These are phyloP conservation scores for Dioscorea zingiberensis DNA, from an alignment of 106 monocot species.

Conservation along the genomic window DNA sequence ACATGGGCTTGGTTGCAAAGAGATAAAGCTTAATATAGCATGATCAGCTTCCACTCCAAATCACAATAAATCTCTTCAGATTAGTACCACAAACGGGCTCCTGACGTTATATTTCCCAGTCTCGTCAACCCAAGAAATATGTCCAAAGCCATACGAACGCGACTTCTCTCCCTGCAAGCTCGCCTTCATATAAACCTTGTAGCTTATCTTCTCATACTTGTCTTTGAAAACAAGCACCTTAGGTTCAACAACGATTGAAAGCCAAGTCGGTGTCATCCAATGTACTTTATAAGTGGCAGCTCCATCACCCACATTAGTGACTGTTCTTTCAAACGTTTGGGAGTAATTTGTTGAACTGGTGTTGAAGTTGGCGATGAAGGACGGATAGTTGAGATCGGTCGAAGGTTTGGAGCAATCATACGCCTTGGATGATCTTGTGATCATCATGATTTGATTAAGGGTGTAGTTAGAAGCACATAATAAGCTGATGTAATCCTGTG, in stretches of 20 bases:
- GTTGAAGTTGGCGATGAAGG: slow-evolving; percentile 36
- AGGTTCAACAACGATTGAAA: slow-evolving; percentile 39
- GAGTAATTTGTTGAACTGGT: background rate
- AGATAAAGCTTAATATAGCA: no score
- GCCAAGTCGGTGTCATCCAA: slow-evolving; percentile 27
- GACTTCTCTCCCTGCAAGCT: slow-evolving; percentile 1
- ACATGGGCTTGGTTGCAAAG: no score
- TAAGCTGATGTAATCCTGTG: slow-evolving; percentile 29
- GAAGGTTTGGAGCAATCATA: slow-evolving; percentile 17
- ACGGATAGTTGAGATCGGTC: slow-evolving; percentile 35
- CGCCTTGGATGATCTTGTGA: slow-evolving; percentile 3
- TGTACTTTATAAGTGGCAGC: slow-evolving; percentile 19
- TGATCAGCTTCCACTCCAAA: no score
- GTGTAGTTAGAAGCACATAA: slow-evolving; percentile 34
- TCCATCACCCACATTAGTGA: slow-evolving; percentile 61
- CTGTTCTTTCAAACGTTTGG: slow-evolving; percentile 31
- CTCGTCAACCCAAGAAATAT: slow-evolving; percentile 27
- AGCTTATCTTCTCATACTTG: slow-evolving; percentile 44
- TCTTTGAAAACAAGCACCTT: slow-evolving; percentile 33
- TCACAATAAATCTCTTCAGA: no score
- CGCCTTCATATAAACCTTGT: slow-evolving; percentile 29
- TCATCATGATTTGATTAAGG: slow-evolving; percentile 1
- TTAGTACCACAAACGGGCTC: slow-evolving; percentile 33
- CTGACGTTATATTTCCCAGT: slow-evolving; percentile 31
- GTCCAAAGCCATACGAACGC: slow-evolving; percentile 15